Evolutionary conservation across 1,139 yeast species (phyloP).

Genomic region (Lodderomyces parapsilosis): DNA sequence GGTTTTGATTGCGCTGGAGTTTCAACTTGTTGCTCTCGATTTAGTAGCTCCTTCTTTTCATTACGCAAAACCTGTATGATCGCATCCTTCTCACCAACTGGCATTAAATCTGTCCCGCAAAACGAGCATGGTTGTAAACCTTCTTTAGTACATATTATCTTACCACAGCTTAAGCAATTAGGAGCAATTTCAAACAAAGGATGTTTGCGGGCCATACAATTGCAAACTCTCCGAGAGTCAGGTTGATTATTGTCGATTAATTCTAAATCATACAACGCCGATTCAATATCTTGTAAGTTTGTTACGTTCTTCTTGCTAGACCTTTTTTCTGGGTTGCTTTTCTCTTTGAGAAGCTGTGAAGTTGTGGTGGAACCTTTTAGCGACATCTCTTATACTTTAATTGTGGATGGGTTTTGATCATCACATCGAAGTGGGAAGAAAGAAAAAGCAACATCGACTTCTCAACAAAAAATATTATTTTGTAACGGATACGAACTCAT

Average conservation of each 20-base stretch:
- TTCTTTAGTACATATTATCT: constrained; percentile 84
- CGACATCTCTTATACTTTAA: neutral
- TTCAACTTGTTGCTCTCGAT: constrained; percentile 6
- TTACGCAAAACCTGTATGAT: constrained; percentile 51
- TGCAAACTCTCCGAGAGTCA: constrained; percentile 44
- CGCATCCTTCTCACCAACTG: constrained; percentile 57
- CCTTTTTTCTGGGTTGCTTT: constrained; percentile 22
- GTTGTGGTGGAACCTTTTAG: constrained; percentile 29
- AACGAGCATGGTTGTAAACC: constrained; percentile 89
- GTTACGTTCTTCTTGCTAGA: constrained; percentile 41
- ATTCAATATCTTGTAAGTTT: constrained; percentile 59
- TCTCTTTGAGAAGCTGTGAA: constrained; percentile 35
- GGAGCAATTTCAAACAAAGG: constrained; percentile 90
- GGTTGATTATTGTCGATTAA: constrained; percentile 15
- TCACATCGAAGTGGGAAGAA: neutral
- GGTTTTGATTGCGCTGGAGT: constrained; percentile 13
- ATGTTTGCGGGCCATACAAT: constrained; percentile 83
- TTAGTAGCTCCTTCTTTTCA: constrained; percentile 35
- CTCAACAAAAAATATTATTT: neutral
- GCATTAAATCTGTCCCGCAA: constrained; percentile 70
- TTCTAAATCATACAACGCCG: constrained; percentile 37
- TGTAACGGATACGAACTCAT: neutral
- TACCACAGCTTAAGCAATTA: constrained; percentile 92
- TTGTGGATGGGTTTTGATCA: too few species aligned
- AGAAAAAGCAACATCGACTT: too few species aligned